Base-by-base conservation (phyloP, 2,329 filamentous ascomycete species). In the Sclerotiophoma versabilis region DNA sequence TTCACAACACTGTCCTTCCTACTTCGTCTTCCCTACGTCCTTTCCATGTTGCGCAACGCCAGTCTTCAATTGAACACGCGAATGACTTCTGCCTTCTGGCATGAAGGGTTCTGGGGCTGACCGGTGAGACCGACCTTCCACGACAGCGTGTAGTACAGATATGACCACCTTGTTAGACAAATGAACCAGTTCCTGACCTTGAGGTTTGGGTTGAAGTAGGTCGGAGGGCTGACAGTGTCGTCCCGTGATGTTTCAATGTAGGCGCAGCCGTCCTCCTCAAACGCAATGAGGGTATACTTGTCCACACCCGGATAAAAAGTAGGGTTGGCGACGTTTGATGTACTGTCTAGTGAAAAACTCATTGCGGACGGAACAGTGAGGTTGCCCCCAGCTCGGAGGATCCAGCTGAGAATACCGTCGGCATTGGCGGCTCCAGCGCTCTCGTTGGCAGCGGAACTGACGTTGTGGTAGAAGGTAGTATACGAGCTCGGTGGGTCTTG, bases 51-150 rank as follows among this genome's bases (percentile, higher is more conserved):
- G 17, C 29, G 36, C 15, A 10, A 22, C 19, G 23, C 23, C 17
- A 5, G 7, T 26, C 14, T 47, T 54, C 50, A 62, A 9, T 60
- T 49, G 46, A 58, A 69, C 1, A 66, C 63, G 23, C 75, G 69
- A 49, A 63, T 44, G 7, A 81, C 74, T 25, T 74, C 62, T 8
- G 78, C 77, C 61, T 74, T 73, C 45, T 68, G 55, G 58, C 79
- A 81, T 14, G 63, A 77, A 12, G 78, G 77, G 59, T 80, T 80
- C 64, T 80, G 68, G 19, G 78, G 76, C 51, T 63, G 50, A 6
- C 52, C 66, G 5, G 26, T 42, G 4, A 58, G 27, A 7, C 78
- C 77, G 23, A 77, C 47, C 19, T 74, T 73, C 76, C 77, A 81
- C 25, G 66, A 71, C 43, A 80, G 55, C 25, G 76, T 76, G n/a